Evolutionary conservation across 805 yeast genomes (phyloP), one percentile per base, ranked within the genome.

Genomic region (Pichia heedii): DNA sequence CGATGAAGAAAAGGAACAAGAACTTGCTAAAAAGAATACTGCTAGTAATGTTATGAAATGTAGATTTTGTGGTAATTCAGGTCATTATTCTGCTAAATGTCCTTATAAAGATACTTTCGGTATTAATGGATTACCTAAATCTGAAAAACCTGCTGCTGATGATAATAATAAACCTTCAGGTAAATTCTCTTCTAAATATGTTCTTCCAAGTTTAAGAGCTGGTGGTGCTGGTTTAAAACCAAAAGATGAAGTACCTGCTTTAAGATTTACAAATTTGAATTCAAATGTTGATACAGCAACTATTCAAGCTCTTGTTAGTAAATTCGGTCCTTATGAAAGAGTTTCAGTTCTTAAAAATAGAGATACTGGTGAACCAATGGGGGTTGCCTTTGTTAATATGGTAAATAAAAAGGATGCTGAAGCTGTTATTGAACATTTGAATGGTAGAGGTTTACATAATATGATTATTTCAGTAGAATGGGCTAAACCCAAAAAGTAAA

Each of bases 281-380:
- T 83, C 81, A 55, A 74, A 77, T 55, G 90, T 88, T 46, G 79
- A 78, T 57, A 97, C 93, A 65, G 82, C 77, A 51, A 81, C 79
- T 67, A 68, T 93, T 55, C 77, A 89, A 54, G 81, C 81, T 60
- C 76, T 93, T 56, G 73, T 81, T 56, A 76, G 71, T 50, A 76
- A 69, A 62, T 81, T 71, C 70, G 94, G 78, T 56, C 77, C 69
- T 24, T 69, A 76, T 46, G 77, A 76, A 57, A 83, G 96, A 68
- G 84, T 84, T 53, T 82, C 83, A 50, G 73, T 93, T 46, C 88
- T 88, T 47, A 84, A 85, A 70, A 85, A 88, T 69, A 83, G 87
- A 69, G 95, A 84, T 56, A 93, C 97, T 22, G 93, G 95, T 52
- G 82, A 81, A 65, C 84, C 96, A 37, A 84, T 87, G 69, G 99